Evolutionary conservation across 202 grass and related monocot genomes (phyloP).

Genomic region (Tripidium arundinaceum): DNA sequence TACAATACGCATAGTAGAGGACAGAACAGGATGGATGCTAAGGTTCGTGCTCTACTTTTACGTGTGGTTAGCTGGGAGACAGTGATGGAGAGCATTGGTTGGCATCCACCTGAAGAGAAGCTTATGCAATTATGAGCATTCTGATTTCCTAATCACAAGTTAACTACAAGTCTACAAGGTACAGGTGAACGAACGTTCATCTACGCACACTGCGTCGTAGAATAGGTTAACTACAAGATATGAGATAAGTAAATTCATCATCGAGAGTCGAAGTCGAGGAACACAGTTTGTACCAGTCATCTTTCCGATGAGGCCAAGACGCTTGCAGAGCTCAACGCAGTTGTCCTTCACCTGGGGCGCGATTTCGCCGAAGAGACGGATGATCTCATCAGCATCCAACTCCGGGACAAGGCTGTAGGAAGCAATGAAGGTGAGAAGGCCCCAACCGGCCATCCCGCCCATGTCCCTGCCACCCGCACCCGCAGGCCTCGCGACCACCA

Average conservation of each 20-base stretch:
- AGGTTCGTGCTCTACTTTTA: too few relatives aligned
- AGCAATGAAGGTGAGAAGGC: constrained; percentile 24
- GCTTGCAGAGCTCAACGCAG: constrained; percentile 26
- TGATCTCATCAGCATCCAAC: constrained; percentile 23
- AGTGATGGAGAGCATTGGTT: neutral
- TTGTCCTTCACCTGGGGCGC: neutral
- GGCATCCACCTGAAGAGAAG: neutral
- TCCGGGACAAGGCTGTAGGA: constrained; percentile 23
- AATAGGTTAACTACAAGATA: neutral
- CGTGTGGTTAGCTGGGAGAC: too few relatives aligned
- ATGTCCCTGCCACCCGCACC: neutral
- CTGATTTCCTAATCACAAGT: neutral
- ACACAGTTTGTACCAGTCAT: constrained; percentile 24
- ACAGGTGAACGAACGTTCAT: neutral
- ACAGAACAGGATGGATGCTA: too few relatives aligned
- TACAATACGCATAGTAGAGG: too few relatives aligned
- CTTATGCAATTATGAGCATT: neutral
- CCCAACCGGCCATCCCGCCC: constrained; percentile 34
- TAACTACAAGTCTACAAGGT: neutral
- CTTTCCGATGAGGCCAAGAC: constrained; percentile 9
- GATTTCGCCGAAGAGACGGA: constrained; percentile 18
- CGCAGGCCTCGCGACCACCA: neutral
- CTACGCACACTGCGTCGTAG: neutral
- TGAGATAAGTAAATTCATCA: neutral
- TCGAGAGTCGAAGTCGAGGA: neutral